Percentiles rank a stretch among this genome's conserved stretches.
These are phyloP conservation scores for Starmerella riodocensis DNA, from an alignment of 805 yeast species.

Conservation along the genomic window DNA sequence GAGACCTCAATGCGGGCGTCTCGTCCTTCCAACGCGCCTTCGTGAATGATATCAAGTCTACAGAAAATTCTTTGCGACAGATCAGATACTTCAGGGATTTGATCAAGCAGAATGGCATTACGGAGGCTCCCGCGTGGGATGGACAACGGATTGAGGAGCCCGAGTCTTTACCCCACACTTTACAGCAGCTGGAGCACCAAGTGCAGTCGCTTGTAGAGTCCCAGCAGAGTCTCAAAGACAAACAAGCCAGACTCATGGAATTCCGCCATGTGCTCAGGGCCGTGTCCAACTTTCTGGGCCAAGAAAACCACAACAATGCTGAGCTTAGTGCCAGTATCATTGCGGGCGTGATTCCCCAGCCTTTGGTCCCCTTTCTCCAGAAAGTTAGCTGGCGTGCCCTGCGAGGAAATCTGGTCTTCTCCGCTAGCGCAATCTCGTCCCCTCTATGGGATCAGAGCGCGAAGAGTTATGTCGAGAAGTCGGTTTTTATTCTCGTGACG, in stretches of 20 bases:
- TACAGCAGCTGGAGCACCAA: slow-evolving; percentile 59
- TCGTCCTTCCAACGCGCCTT: slow-evolving; percentile 80
- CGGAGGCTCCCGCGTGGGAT: slow-evolving; percentile 29
- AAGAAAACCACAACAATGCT: slow-evolving; percentile 20
- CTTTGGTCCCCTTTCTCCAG: slow-evolving; percentile 56
- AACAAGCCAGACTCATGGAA: slow-evolving; percentile 57
- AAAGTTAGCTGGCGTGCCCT: slow-evolving; percentile 83
- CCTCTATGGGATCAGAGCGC: slow-evolving; percentile 46
- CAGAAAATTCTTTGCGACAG: slow-evolving; percentile 85
- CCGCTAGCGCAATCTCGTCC: slow-evolving; percentile 58
- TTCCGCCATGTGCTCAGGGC: slow-evolving; percentile 47
- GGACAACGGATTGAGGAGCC: slow-evolving; percentile 38
- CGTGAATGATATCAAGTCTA: slow-evolving; percentile 70
- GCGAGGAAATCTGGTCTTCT: slow-evolving; percentile 80
- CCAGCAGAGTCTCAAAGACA: slow-evolving; percentile 46
- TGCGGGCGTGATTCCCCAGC: slow-evolving; percentile 71
- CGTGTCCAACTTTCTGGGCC: slow-evolving; percentile 34
- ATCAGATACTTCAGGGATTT: slow-evolving; percentile 34
- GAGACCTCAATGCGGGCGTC: slow-evolving; percentile 72
- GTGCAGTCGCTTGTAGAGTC: slow-evolving; percentile 59
- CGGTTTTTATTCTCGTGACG: slow-evolving; percentile 76
- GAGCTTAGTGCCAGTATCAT: slow-evolving; percentile 34
- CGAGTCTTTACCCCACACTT: slow-evolving; percentile 55
- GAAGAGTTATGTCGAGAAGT: slow-evolving; percentile 50
- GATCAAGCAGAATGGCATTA: slow-evolving; percentile 24